Percentiles rank a stretch among this genome's conserved stretches.
These are phyloP conservation scores for Theileria annulata DNA, from an alignment of 169 alveolate genomes.

Conservation along the genomic window DNA sequence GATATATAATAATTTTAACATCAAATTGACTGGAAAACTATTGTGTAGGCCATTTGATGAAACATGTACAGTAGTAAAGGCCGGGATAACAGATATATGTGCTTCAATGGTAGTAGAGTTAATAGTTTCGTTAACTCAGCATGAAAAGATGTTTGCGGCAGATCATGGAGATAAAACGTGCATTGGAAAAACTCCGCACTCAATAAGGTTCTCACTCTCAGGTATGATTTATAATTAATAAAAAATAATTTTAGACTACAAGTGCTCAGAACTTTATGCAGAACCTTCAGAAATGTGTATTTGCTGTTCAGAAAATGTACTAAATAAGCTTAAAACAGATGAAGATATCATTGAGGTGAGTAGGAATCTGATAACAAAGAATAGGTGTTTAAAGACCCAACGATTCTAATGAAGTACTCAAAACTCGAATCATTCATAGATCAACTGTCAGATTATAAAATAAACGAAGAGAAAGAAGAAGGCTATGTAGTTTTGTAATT, in stretches of 20 bases:
- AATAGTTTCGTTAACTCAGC: slow-evolving; percentile 70
- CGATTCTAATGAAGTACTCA: slow-evolving; percentile 16
- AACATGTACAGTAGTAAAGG: slow-evolving; percentile 70
- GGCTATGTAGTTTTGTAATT: background rate
- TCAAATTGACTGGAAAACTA: background rate
- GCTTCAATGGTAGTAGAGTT: slow-evolving; percentile 72
- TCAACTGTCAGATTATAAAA: background rate
- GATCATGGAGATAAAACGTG: slow-evolving; percentile 56
- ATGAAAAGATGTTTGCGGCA: slow-evolving; percentile 65
- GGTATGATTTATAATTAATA: slow-evolving; percentile 1
- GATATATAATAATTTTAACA: slow-evolving; percentile 1
- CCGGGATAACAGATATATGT: slow-evolving; percentile 70
- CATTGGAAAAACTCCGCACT: slow-evolving; percentile 75
- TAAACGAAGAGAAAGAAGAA: background rate
- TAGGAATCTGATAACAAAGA: background rate
- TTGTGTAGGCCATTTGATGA: slow-evolving; percentile 69
- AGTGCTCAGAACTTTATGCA: slow-evolving; percentile 44
- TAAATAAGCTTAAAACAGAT: slow-evolving; percentile 37
- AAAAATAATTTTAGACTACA: slow-evolving; percentile 28
- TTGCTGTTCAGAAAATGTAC: slow-evolving; percentile 69
- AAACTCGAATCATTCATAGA: slow-evolving; percentile 27
- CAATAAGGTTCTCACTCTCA: slow-evolving; percentile 63
- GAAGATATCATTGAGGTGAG: slow-evolving; percentile 55
- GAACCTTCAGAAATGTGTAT: slow-evolving; percentile 67
- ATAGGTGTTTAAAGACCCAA: slow-evolving; percentile 42